Evolutionary conservation across 345 rosid species (phyloP), one percentile per base, ranked within the genome.

Genomic region (Brassica rapa): DNA sequence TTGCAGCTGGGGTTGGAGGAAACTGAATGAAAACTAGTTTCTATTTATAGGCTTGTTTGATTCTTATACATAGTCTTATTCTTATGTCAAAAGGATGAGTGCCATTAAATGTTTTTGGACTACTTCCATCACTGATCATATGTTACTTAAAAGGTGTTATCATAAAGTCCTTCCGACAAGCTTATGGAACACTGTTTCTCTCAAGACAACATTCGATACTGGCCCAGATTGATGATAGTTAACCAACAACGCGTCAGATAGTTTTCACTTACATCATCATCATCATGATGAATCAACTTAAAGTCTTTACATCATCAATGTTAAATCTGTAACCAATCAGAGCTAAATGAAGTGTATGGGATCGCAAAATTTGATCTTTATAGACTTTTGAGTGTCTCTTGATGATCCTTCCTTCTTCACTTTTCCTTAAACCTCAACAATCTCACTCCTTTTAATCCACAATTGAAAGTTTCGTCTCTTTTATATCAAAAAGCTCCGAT

Each of bases 31-130:
- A 67, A 61, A n/a, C 7, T 67, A 72, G 73, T 66, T 60, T 66
- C 68, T 71, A 37, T 72, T 24, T 68, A 76, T 78, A 78, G 77
- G 77, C 43, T 33, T 51, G 74, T 24, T 73, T 68, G 74, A 59
- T 73, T 35, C 16, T 71, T 65, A 65, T 57, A 71, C 56, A 49
- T 49, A 11, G 68, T 78, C 14, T 19, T 71, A 41, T 71, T 71
- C 69, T 46, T 72, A 59, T 43, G 51, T 62, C 77, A 72, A 72
- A 72, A 33, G 39, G 53, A 61, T 19, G 21, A 19, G 21, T 19
- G 21, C 21, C 21, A 19, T 19, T 19, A 19, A 19, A 19, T 19
- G 21, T 19, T 19, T 19, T 19, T 25, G 27, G 37, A 37, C 32
- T 65, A 37, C 9, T 65, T 65, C 16, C 69, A 9, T 4, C 69